Percentiles rank a stretch among this genome's conserved stretches.
Evolutionary conservation across 75 land plant genomes (phyloP).

Genomic region (Picea sitchensis): DNA sequence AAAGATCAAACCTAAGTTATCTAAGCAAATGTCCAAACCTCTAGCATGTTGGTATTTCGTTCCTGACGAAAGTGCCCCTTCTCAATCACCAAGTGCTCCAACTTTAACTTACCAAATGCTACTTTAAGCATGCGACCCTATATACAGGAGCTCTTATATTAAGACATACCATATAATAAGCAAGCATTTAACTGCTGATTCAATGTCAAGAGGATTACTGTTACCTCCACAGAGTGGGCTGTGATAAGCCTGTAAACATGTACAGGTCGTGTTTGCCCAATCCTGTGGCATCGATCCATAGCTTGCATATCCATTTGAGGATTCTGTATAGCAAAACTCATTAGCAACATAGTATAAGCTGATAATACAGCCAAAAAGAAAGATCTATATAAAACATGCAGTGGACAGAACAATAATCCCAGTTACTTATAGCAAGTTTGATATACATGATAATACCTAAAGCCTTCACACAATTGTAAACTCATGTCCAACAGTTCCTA

Average conservation of each 20-base stretch:
- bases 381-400: background rate
- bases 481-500: background rate
- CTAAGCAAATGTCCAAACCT: conserved; percentile 7
- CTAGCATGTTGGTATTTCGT: conserved; percentile 11
- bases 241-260: conserved; percentile 94
- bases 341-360: background rate
- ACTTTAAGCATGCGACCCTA: conserved; percentile 43
- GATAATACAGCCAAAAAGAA: background rate
- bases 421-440: background rate
- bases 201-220: background rate
- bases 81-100: conserved; percentile 49
- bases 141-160: conserved; percentile 5
- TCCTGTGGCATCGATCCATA: conserved; percentile 95
- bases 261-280: conserved; percentile 90
- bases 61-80: conserved; percentile 52
- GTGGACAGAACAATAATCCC: too few species aligned
- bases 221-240: conserved; percentile 56
- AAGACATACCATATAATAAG: background rate
- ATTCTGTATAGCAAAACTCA: conserved; percentile 20
- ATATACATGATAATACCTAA: background rate
- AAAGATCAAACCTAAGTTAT: background rate
- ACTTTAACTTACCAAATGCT: conserved; percentile 33
- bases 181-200: background rate
- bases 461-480: conserved; percentile 72
- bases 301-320: conserved; percentile 97